Percentiles rank a stretch among this genome's conserved stretches.
These are phyloP conservation scores for Emiliania huxleyi DNA, from an alignment of 78 protist genomes.

Conservation along the genomic window DNA sequence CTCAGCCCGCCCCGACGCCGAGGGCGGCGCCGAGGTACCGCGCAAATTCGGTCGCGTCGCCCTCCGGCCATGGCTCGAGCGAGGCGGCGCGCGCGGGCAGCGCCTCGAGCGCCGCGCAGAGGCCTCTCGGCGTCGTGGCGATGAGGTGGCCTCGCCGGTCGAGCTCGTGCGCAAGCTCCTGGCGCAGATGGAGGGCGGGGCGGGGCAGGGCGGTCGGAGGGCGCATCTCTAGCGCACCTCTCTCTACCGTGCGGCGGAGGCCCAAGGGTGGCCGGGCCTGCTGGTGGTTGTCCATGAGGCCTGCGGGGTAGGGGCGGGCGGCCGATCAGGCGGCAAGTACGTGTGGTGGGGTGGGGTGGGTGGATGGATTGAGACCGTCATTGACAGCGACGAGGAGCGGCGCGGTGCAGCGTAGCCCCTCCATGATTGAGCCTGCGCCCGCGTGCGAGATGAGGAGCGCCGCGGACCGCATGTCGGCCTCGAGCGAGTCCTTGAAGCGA, in stretches of 20 bases:
- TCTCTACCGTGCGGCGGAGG: too few species aligned
- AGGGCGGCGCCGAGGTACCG: not conserved
- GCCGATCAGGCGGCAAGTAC: too few species aligned
- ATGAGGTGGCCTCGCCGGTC: not conserved
- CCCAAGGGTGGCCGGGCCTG: too few species aligned
- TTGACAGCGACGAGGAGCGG: conserved; percentile 60
- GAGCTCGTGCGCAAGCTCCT: not conserved
- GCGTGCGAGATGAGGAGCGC: conserved; percentile 62
- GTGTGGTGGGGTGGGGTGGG: too few species aligned
- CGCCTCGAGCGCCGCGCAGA: not conserved
- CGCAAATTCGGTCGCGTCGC: not conserved
- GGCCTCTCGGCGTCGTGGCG: not conserved
- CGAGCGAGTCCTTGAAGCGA: conserved; percentile 21
- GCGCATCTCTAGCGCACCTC: too few species aligned
- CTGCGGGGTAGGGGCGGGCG: too few species aligned
- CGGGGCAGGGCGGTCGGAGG: too few species aligned
- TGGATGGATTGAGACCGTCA: conserved; percentile 50
- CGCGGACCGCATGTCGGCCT: conserved; percentile 25
- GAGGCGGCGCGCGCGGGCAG: not conserved
- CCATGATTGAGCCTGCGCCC: conserved; percentile 71
- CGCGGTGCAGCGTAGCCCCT: conserved; percentile 34
- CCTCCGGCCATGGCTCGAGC: not conserved
- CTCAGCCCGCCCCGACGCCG: too few species aligned
- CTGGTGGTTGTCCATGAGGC: not conserved
- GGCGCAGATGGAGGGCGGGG: too few species aligned